These are phyloP conservation scores for Takashimella tepidaria DNA, from an alignment of 1,284 basidiomycete species.

Conservation along the genomic window DNA sequence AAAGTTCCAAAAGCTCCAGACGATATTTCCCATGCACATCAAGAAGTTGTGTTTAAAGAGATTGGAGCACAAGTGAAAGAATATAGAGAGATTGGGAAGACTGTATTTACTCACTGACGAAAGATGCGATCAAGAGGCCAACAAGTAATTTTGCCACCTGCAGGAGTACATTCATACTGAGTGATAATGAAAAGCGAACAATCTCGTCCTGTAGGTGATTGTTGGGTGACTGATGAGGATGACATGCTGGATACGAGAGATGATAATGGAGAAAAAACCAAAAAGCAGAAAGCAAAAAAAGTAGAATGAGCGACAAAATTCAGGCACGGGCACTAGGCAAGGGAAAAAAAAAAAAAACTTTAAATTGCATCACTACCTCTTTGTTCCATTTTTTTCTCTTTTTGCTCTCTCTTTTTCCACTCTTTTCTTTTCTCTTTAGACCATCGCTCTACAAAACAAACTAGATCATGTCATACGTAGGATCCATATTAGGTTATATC, in stretches of 20 bases:
- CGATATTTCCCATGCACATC: no score
- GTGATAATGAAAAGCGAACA: constrained; percentile 31
- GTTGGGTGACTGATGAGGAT: background rate
- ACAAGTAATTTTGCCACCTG: constrained; percentile 29
- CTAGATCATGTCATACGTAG: background rate
- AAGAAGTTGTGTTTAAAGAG: no score
- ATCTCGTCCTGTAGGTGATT: background rate
- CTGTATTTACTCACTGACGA: constrained; percentile 27
- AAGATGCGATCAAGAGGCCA: constrained; percentile 40
- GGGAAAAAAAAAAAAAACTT: background rate
- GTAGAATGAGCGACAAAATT: no score
- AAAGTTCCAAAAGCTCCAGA: no score
- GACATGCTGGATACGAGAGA: background rate
- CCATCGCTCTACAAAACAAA: background rate
- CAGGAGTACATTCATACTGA: constrained; percentile 34
- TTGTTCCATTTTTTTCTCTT: background rate
- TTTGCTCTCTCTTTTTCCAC: background rate
- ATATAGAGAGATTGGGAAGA: background rate
- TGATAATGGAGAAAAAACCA: background rate
- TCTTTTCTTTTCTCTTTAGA: background rate
- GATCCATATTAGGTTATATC: background rate
- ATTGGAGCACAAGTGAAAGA: background rate
- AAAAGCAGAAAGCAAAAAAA: no score
- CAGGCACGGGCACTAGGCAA: background rate
- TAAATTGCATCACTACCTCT: background rate